Conservation (phyloP, 129 eudicot genomes). For the Lonicera japonica region DNA sequence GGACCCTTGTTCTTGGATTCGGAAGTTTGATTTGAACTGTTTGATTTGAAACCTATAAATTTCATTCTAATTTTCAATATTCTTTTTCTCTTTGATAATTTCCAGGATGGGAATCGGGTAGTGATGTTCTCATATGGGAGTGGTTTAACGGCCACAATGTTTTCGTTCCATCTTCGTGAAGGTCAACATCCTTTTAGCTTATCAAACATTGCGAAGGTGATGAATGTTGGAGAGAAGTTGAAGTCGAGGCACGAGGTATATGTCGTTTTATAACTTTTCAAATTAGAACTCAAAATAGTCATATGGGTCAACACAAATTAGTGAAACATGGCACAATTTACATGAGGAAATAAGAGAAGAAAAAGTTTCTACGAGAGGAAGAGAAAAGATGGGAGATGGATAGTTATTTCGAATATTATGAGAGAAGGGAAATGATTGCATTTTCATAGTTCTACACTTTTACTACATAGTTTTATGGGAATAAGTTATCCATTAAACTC, state of each 20-base stretch:
- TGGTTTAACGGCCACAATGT: conserved; percentile 85
- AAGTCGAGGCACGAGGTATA: conserved; percentile 85
- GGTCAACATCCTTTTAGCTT: conserved; percentile 82
- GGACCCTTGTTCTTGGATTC: background rate
- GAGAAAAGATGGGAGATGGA: too few species aligned
- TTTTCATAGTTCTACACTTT: too few species aligned
- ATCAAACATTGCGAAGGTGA: conserved; percentile 68
- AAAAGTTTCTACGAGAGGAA: background rate
- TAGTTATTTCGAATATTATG: too few species aligned
- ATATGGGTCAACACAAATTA: too few species aligned
- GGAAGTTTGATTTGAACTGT: background rate
- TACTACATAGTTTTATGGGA: too few species aligned
- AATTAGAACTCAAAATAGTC: too few species aligned
- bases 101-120: conserved; percentile 70
- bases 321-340: background rate
- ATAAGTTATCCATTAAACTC: too few species aligned
- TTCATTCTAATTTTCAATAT: background rate
- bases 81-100: background rate
- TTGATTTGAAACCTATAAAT: background rate
- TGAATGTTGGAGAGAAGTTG: conserved; percentile 83
- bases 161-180: conserved; percentile 61
- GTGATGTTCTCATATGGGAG: conserved; percentile 93
- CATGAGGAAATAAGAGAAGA: background rate
- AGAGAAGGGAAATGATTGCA: too few species aligned
- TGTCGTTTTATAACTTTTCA: background rate